phyloP scores from a whole-genome alignment of 441 rosid genomes.

The Hura crepitans region DNA sequence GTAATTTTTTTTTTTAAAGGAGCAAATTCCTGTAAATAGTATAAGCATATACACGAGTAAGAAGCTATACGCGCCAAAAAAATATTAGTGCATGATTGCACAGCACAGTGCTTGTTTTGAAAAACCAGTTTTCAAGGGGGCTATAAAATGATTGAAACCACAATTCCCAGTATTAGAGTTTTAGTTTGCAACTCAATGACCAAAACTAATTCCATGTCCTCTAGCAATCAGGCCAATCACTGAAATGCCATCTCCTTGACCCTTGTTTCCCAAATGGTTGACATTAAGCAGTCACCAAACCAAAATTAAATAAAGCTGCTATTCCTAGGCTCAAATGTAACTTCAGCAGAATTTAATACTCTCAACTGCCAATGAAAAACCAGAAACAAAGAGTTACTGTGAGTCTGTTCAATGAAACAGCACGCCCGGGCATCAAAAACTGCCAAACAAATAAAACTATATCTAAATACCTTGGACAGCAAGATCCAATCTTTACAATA shows the following conservation, averaged over 20 bases:
- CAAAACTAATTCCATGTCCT: not conserved
- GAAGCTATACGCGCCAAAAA: constrained; percentile 1
- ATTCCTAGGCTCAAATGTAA: not conserved
- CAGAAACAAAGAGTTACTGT: not conserved
- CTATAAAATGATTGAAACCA: not conserved
- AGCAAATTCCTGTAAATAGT: not conserved
- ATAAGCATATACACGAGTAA: not conserved
- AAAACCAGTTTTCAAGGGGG: no score
- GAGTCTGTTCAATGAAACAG: constrained; percentile 12
- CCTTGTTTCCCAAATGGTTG: not conserved
- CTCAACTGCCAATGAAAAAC: constrained; percentile 13
- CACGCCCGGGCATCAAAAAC: constrained; percentile 2
- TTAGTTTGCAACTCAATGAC: not conserved
- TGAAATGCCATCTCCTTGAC: not conserved
- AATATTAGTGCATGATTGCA: not conserved
- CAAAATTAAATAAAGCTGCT: not conserved
- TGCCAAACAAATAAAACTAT: not conserved
- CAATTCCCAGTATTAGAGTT: not conserved
- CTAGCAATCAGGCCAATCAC: constrained; percentile 10
- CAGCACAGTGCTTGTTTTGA: not conserved
- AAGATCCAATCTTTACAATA: constrained; percentile 32
- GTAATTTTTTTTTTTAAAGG: no score
- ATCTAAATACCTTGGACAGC: constrained; percentile 16
- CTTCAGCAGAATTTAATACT: not conserved
- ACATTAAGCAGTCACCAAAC: not conserved